A percentile compares a stretch with the other conserved stretches of the same genome.
phyloP scores from a whole-genome alignment of 306 rosid species.

The Herpetospermum pedunculosum region DNA sequence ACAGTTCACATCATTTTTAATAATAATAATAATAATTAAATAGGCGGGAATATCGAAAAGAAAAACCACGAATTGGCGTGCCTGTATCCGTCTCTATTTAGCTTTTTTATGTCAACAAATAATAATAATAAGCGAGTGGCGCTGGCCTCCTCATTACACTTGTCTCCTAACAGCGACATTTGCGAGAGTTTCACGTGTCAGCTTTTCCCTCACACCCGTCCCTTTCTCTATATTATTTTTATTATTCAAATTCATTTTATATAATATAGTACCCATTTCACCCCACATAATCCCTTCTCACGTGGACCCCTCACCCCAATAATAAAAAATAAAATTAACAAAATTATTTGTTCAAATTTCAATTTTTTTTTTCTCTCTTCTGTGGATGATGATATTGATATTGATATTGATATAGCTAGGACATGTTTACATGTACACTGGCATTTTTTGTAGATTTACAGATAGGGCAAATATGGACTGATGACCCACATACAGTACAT shows the following conservation, averaged over 20 bases:
- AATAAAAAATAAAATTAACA: too few species aligned
- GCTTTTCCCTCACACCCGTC: slow-evolving; percentile 56
- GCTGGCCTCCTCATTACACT: slow-evolving; percentile 4
- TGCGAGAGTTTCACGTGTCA: slow-evolving; percentile 85
- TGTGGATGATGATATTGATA: too few species aligned
- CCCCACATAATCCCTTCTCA: background rate
- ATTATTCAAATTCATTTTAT: too few species aligned
- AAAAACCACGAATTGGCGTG: background rate
- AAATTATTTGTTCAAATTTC: too few species aligned
- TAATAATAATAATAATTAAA: too few species aligned
- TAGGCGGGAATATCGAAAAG: background rate
- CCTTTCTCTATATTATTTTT: too few species aligned
- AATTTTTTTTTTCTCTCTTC: too few species aligned
- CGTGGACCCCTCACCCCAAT: too few species aligned
- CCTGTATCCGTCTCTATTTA: background rate
- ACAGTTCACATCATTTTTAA: slow-evolving; percentile 3
- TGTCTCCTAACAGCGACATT: slow-evolving; percentile 52
- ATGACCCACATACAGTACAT: slow-evolving; percentile 68
- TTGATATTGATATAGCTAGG: too few species aligned
- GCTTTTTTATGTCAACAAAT: too few species aligned
- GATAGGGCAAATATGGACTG: slow-evolving; percentile 63
- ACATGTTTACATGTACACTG: slow-evolving; percentile 68
- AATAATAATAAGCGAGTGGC: background rate
- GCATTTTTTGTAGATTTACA: slow-evolving; percentile 77
- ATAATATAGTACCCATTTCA: background rate